These are phyloP conservation scores for Tuctoria greenei DNA, from an alignment of 176 grass and related monocot genomes.

Conservation along the genomic window DNA sequence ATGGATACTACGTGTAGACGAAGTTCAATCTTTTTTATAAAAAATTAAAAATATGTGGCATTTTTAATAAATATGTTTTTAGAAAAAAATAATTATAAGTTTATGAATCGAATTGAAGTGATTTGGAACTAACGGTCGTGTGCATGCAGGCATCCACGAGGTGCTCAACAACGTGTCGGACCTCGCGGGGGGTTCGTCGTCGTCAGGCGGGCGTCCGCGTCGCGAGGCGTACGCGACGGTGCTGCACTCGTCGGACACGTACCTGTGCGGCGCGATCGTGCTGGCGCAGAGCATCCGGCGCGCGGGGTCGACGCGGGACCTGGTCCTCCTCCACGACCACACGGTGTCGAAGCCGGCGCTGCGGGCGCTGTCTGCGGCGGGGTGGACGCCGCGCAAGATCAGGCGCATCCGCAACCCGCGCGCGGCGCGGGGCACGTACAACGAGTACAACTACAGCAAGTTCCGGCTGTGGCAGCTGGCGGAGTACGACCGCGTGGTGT, in stretches of 20 bases:
- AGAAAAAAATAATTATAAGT: background rate
- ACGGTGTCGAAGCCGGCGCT: conserved; percentile 57
- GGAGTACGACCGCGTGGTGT: conserved; percentile 77
- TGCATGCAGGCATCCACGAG: conserved; percentile 51
- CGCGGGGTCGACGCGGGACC: conserved; percentile 64
- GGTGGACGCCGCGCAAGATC: conserved; percentile 62
- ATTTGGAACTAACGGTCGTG: too few relatives aligned
- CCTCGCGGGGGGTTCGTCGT: background rate
- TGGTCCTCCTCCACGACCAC: conserved; percentile 86
- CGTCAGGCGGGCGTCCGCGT: background rate
- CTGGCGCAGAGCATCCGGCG: conserved; percentile 81
- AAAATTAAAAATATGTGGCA: too few relatives aligned
- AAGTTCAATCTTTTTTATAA: too few relatives aligned
- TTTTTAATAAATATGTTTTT: background rate
- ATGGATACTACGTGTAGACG: too few relatives aligned
- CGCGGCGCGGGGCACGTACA: conserved; percentile 65
- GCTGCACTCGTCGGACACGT: conserved; percentile 89
- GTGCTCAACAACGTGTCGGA: conserved; percentile 39
- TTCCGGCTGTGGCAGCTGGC: conserved; percentile 92
- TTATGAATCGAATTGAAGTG: background rate
- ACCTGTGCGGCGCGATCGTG: conserved; percentile 88
- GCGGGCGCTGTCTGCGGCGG: conserved; percentile 53
- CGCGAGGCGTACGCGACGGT: conserved; percentile 91
- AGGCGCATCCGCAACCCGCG: conserved; percentile 84
- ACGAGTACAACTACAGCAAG: conserved; percentile 99